Evolutionary conservation across 768 basidiomycete species (phyloP).

Genomic region (Hirschioporus abietinus): DNA sequence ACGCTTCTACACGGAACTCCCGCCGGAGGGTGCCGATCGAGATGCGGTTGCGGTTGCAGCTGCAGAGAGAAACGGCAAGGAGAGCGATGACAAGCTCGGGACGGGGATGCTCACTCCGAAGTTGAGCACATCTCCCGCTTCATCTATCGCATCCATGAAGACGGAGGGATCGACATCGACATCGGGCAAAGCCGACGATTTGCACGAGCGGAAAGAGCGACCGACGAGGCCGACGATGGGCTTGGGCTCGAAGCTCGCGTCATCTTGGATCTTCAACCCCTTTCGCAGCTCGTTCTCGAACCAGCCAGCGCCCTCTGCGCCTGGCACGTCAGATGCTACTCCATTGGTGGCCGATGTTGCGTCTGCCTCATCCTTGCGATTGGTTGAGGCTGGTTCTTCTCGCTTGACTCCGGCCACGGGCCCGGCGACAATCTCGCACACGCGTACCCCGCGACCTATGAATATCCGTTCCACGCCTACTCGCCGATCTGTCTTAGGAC

Average conservation of each 20-base stretch:
- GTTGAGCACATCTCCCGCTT: constrained; percentile 48
- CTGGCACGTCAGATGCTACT: constrained; percentile 40
- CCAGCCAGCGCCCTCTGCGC: constrained; percentile 57
- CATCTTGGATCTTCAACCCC: constrained; percentile 76
- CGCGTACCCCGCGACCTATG: constrained; percentile 24
- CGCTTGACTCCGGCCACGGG: constrained; percentile 19
- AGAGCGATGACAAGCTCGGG: constrained; percentile 16
- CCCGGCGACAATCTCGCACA: constrained; percentile 21
- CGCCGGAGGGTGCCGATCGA: constrained; percentile 33
- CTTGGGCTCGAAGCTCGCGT: constrained; percentile 55
- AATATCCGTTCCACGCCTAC: constrained; percentile 35
- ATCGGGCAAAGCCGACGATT: constrained; percentile 14
- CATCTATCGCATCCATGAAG: not conserved
- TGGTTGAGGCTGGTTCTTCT: constrained; percentile 3
- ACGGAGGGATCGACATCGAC: constrained; percentile 2
- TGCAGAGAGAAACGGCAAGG: constrained; percentile 16
- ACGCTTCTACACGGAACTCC: constrained; percentile 44
- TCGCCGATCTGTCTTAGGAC: constrained; percentile 41
- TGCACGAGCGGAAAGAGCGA: constrained; percentile 9
- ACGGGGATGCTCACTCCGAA: constrained; percentile 17
- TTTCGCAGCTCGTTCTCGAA: constrained; percentile 55
- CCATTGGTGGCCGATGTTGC: constrained; percentile 14
- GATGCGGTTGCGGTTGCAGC: constrained; percentile 15
- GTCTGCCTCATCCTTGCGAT: constrained; percentile 22
- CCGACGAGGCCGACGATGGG: constrained; percentile 14